Evolutionary conservation across 306 rosid genomes (phyloP).

Genomic region (Cucurbita maxima): DNA sequence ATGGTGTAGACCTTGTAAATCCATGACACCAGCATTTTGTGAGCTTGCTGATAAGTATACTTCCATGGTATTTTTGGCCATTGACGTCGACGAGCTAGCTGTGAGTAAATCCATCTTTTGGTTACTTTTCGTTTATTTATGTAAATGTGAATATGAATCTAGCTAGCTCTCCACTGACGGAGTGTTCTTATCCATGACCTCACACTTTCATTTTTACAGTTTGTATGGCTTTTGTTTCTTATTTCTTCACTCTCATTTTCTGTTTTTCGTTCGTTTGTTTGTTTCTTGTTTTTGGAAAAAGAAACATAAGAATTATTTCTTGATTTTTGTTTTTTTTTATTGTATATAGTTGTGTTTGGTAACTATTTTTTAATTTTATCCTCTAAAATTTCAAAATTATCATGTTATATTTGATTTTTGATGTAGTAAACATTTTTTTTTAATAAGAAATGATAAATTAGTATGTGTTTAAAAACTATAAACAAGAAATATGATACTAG

Average conservation of each 20-base stretch:
- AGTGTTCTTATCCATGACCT: neutral
- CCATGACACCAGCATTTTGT: slow-evolving; percentile 35
- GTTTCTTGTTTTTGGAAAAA: neutral
- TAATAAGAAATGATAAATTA: neutral
- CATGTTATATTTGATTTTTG: too few species aligned
- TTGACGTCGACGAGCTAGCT: slow-evolving; percentile 68
- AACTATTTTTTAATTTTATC: neutral
- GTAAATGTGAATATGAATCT: neutral
- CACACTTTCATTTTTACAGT: neutral
- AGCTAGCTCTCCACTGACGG: neutral
- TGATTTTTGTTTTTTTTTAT: neutral
- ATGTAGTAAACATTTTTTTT: neutral
- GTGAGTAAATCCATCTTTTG: slow-evolving; percentile 26
- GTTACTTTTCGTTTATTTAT: neutral
- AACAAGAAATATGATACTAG: neutral
- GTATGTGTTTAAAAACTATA: neutral
- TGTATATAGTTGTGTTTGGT: neutral
- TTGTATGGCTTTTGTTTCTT: neutral
- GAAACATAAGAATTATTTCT: neutral
- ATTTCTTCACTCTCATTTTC: neutral
- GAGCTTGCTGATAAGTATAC: slow-evolving; percentile 63
- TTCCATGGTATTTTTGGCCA: slow-evolving; percentile 42
- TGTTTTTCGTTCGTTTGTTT: neutral
- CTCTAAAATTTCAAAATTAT: too few species aligned
- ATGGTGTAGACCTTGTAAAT: slow-evolving; percentile 74